Evolutionary conservation across 73 alveolate genomes (phyloP).

Genomic region (Paramecium tetraurelia): DNA sequence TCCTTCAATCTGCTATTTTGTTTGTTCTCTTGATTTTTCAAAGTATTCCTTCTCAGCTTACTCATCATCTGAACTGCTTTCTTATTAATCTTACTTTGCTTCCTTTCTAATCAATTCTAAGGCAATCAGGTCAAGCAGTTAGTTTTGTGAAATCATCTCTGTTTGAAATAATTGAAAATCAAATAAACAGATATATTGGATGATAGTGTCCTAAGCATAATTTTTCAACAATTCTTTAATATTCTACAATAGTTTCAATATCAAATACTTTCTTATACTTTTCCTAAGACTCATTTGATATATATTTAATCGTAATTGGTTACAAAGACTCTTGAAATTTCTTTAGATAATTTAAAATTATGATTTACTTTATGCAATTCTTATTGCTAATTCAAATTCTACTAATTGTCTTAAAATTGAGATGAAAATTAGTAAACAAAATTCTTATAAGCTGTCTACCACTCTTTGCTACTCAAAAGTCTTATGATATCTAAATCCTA

Average conservation of each 20-base stretch:
- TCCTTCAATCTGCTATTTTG: neutral
- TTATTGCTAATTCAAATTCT: neutral
- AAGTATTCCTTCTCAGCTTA: neutral
- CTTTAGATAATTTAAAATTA: neutral
- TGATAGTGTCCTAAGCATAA: neutral
- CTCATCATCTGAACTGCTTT: conserved; percentile 15
- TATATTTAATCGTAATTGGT: neutral
- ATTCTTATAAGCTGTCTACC: neutral
- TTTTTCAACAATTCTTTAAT: neutral
- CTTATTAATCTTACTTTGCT: neutral
- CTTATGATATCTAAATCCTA: neutral
- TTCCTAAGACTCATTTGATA: neutral
- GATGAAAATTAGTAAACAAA: neutral
- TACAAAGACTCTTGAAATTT: neutral
- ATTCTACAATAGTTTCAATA: neutral
- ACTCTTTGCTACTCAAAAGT: neutral
- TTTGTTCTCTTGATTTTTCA: neutral
- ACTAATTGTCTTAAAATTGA: neutral
- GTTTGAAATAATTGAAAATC: neutral
- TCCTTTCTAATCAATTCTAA: conserved; percentile 6
- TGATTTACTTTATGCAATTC: neutral
- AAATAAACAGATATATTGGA: neutral
- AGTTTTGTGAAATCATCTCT: neutral
- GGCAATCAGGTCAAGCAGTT: neutral
- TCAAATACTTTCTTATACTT: neutral